Percentiles rank a stretch among this genome's conserved stretches.
These are phyloP conservation scores for Ophiosphaerella narmari DNA, from an alignment of 2,329 filamentous ascomycete species.

Conservation along the genomic window DNA sequence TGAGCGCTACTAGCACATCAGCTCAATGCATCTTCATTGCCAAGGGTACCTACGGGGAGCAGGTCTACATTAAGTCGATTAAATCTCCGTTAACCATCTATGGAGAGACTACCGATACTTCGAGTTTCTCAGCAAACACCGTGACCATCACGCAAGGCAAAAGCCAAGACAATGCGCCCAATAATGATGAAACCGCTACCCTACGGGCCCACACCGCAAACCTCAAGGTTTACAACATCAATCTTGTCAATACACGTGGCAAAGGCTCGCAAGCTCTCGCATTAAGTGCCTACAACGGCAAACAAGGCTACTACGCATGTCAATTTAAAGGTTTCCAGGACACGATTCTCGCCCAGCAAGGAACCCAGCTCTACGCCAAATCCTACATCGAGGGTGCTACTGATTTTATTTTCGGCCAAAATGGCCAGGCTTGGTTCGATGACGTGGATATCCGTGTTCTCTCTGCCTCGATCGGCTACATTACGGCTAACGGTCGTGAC, in stretches of 20 bases:
- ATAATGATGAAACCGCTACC: slow-evolving; percentile 60
- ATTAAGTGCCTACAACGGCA: slow-evolving; percentile 55
- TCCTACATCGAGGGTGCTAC: slow-evolving; percentile 62
- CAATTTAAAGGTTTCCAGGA: slow-evolving; percentile 63
- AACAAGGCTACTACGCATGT: slow-evolving; percentile 63
- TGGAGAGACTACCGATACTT: slow-evolving; percentile 61
- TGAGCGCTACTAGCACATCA: slow-evolving; percentile 56
- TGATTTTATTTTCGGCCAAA: slow-evolving; percentile 64
- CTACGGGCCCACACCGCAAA: slow-evolving; percentile 55
- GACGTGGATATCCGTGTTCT: slow-evolving; percentile 55
- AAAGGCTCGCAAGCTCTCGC: slow-evolving; percentile 59
- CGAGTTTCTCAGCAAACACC: slow-evolving; percentile 58
- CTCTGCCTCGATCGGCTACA: slow-evolving; percentile 47
- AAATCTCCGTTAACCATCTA: slow-evolving; percentile 60
- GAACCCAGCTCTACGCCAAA: slow-evolving; percentile 61
- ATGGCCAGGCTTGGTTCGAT: slow-evolving; percentile 59
- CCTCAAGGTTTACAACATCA: slow-evolving; percentile 67
- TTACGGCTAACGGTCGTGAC: slow-evolving; percentile 44
- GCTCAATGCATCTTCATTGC: slow-evolving; percentile 67
- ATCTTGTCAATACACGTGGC: slow-evolving; percentile 54
- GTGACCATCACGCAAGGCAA: slow-evolving; percentile 59
- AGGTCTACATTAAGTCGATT: slow-evolving; percentile 59
- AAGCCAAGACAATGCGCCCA: slow-evolving; percentile 54
- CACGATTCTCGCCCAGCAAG: slow-evolving; percentile 52
- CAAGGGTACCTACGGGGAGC: slow-evolving; percentile 64